Evolutionary conservation across 108 stramenopile genomes (phyloP).

Genomic region (Cyclotella sp.): DNA sequence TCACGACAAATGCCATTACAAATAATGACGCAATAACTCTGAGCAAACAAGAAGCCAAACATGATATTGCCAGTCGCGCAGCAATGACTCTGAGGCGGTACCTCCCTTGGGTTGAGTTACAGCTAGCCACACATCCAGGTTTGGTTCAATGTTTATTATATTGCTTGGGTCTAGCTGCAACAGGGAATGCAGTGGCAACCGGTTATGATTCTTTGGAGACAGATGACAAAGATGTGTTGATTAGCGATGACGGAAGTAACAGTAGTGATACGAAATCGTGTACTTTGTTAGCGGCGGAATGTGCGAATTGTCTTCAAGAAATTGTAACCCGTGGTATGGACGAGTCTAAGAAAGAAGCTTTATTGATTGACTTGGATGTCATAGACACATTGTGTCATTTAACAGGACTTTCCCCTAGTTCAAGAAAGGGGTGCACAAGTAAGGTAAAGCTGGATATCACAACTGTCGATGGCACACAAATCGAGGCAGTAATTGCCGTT

Average conservation of each 20-base stretch:
- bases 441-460: slow-evolving; percentile 13
- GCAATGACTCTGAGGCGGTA: slow-evolving; percentile 53
- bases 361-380: slow-evolving; percentile 49
- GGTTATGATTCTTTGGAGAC: background rate
- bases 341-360: slow-evolving; percentile 52
- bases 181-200: slow-evolving; percentile 5
- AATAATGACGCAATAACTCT: background rate
- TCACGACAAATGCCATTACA: slow-evolving; percentile 14
- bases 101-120: slow-evolving; percentile 65
- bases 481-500: slow-evolving; percentile 68
- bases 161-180: slow-evolving; percentile 19
- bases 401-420: slow-evolving; percentile 40
- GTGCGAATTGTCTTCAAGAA: slow-evolving; percentile 59
- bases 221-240: background rate
- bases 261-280: slow-evolving; percentile 36
- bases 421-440: slow-evolving; percentile 37
- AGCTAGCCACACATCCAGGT: slow-evolving; percentile 29
- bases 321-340: slow-evolving; percentile 73
- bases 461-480: slow-evolving; percentile 27
- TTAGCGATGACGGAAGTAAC: slow-evolving; percentile 39
- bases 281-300: slow-evolving; percentile 51
- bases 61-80: slow-evolving; percentile 40
- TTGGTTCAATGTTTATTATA: slow-evolving; percentile 6
- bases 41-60: background rate
- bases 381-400: slow-evolving; percentile 40